These are phyloP conservation scores for Syncephalastrum sp. DNA, from an alignment of 371 early-diverging fungal species.

Conservation along the genomic window DNA sequence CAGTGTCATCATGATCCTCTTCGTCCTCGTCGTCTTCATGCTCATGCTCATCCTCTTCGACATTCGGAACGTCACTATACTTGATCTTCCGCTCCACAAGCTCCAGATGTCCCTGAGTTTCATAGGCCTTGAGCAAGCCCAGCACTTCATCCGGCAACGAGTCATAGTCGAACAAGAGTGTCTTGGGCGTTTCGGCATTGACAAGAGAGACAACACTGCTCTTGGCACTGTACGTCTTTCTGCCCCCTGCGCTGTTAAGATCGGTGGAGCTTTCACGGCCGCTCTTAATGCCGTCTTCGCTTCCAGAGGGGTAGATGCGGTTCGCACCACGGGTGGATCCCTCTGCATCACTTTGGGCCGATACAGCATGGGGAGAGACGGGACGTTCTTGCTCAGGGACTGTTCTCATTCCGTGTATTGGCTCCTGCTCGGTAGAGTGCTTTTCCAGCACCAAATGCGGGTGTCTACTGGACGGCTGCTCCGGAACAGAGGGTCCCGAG, in stretches of 20 bases:
- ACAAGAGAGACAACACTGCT: background rate
- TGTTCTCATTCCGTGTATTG: no score
- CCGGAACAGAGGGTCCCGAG: no score
- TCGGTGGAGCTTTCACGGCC: constrained; percentile 9
- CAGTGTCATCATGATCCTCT: constrained; percentile 19
- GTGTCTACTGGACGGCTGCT: no score
- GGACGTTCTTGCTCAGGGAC: no score
- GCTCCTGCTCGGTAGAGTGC: no score
- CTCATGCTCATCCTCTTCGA: constrained; percentile 6
- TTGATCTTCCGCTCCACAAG: constrained; percentile 11
- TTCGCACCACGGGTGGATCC: background rate
- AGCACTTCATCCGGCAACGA: constrained; percentile 29
- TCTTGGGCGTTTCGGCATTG: background rate
- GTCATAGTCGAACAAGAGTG: constrained; percentile 31
- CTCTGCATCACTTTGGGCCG: no score
- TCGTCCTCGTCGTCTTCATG: constrained; percentile 18
- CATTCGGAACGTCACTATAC: background rate
- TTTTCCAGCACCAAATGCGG: no score
- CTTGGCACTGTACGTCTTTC: background rate
- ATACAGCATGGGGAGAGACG: no score
- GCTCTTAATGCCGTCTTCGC: constrained; percentile 16
- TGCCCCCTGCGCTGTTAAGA: background rate
- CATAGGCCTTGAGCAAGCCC: constrained; percentile 22
- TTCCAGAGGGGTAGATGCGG: constrained; percentile 8
- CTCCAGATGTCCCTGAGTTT: constrained; percentile 17